Conservation (phyloP, 176 grass and related monocot genomes). For the Triticum aestivum region DNA sequence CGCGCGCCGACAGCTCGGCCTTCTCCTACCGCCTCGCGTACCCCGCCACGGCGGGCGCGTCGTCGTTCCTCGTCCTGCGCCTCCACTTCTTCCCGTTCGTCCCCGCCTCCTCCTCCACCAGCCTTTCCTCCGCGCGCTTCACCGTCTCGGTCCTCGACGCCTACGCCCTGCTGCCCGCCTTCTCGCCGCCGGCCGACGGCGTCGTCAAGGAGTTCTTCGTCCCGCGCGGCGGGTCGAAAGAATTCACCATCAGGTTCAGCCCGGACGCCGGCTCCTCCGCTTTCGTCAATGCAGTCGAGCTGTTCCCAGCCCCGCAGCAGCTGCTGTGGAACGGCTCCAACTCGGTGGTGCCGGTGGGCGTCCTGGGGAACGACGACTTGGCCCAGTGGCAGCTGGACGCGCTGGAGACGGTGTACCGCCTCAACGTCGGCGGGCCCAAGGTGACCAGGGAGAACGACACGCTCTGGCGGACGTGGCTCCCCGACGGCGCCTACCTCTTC, state of each 20-base stretch:
- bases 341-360: not conserved
- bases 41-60: not conserved
- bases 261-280: constrained; percentile 27
- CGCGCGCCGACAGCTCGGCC: constrained; percentile 21
- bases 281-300: constrained; percentile 58
- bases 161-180: constrained; percentile 38
- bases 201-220: constrained; percentile 72
- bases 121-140: constrained; percentile 47
- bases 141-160: constrained; percentile 30
- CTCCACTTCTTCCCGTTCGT: constrained; percentile 78
- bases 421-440: constrained; percentile 59
- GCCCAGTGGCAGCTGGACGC: not conserved
- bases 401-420: constrained; percentile 61
- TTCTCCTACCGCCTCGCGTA: constrained; percentile 37
- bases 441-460: constrained; percentile 40
- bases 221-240: not conserved
- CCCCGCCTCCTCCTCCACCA: not conserved
- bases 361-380: not conserved
- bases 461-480: constrained; percentile 67
- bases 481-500: constrained; percentile 49
- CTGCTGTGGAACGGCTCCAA: not conserved
- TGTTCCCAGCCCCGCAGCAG: constrained; percentile 45
- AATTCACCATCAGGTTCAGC: constrained; percentile 21
- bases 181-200: constrained; percentile 30
- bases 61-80: constrained; percentile 56